These are phyloP conservation scores for Populus ilicifolia DNA, from an alignment of 345 rosid species.

Conservation along the genomic window DNA sequence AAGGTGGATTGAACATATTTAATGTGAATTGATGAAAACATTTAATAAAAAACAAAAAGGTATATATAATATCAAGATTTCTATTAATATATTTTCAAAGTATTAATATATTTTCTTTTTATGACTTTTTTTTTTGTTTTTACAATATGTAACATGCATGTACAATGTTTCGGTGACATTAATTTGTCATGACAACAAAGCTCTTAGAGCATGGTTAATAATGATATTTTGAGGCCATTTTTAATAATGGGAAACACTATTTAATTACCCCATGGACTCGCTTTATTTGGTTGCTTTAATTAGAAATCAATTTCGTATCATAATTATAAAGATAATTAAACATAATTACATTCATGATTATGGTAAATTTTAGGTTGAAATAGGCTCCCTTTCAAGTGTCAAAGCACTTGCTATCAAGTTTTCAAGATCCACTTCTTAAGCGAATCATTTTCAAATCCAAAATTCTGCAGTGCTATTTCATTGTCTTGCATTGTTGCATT, in stretches of 20 bases:
- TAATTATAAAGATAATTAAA: not conserved
- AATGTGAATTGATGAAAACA: too few relatives aligned
- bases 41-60: too few relatives aligned
- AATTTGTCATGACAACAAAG: not conserved
- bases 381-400: not conserved
- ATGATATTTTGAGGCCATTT: not conserved
- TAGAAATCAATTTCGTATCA: not conserved
- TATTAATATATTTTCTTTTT: too few relatives aligned
- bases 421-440: not conserved
- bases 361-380: not conserved
- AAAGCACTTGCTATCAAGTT: not conserved
- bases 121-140: too few relatives aligned
- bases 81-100: too few relatives aligned
- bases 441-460: not conserved
- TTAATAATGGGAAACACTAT: not conserved
- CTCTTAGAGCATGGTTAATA: not conserved
- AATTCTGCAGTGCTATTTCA: too few relatives aligned
- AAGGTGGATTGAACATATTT: too few relatives aligned
- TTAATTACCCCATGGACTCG: not conserved
- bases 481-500: too few relatives aligned
- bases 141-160: too few relatives aligned
- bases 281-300: not conserved
- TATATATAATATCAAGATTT: too few relatives aligned
- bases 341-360: not conserved
- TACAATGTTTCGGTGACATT: too few relatives aligned